A percentile compares a stretch with the other conserved stretches of the same genome.
Conservation (phyloP, 208 protist genomes). For the Trypanosoma vivax region DNA sequence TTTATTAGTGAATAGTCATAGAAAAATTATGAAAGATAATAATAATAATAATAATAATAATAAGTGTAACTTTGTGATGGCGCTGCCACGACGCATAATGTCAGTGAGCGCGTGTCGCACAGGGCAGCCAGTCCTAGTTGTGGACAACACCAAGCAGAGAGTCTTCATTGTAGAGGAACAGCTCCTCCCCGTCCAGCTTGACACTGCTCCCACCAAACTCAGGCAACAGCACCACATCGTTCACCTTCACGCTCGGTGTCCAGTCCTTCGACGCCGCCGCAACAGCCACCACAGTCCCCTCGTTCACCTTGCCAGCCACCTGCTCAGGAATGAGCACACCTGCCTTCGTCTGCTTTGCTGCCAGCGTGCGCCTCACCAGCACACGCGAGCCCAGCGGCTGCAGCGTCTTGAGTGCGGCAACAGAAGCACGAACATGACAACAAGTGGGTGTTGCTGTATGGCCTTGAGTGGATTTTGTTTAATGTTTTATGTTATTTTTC, state of each 20-base stretch:
- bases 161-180: conserved; percentile 88
- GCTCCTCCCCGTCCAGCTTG: conserved; percentile 90
- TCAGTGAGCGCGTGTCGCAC: neutral
- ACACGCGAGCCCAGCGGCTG: conserved; percentile 87
- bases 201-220: conserved; percentile 85
- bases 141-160: conserved; percentile 80
- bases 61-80: neutral
- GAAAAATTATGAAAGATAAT: neutral
- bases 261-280: conserved; percentile 86
- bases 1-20: neutral
- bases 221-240: conserved; percentile 87
- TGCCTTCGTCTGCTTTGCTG: conserved; percentile 89
- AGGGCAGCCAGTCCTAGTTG: neutral
- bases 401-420: conserved; percentile 77
- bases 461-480: neutral
- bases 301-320: conserved; percentile 90
- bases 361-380: conserved; percentile 80
- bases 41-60: conserved; percentile 4
- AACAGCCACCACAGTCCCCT: conserved; percentile 87
- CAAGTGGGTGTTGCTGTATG: neutral
- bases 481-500: neutral
- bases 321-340: conserved; percentile 90
- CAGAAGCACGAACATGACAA: conserved; percentile 72
- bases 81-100: neutral
- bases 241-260: conserved; percentile 84